Evolutionary conservation across 1,284 basidiomycete genomes (phyloP).

Genomic region (Moesziomyces sp.): DNA sequence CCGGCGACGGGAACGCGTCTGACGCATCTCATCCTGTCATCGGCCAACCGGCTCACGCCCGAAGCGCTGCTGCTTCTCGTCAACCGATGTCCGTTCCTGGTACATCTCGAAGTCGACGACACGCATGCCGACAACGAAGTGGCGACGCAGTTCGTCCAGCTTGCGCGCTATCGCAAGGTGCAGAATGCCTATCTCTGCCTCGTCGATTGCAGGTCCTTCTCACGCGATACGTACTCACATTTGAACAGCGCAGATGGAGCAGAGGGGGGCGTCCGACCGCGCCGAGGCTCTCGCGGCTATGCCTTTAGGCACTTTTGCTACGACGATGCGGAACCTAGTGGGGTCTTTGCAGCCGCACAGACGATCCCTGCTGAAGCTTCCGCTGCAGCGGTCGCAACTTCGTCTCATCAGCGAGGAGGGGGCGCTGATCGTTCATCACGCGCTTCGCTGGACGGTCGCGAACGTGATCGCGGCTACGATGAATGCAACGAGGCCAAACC

Average conservation of each 20-base stretch:
- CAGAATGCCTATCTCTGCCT: slow-evolving; percentile 48
- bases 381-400: too few relatives aligned
- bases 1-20: slow-evolving; percentile 74
- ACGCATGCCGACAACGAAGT: slow-evolving; percentile 47
- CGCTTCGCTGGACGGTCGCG: slow-evolving; percentile 11
- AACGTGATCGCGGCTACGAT: slow-evolving; percentile 24
- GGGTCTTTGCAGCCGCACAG: not conserved
- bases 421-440: not conserved
- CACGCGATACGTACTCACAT: slow-evolving; percentile 31
- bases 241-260: slow-evolving; percentile 19
- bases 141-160: slow-evolving; percentile 47
- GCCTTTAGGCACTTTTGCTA: slow-evolving; percentile 37
- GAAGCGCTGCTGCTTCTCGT: slow-evolving; percentile 44
- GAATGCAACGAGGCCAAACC: slow-evolving; percentile 51
- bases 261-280: slow-evolving; percentile 34
- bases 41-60: slow-evolving; percentile 28
- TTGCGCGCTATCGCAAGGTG: slow-evolving; percentile 40
- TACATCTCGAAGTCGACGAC: slow-evolving; percentile 57
- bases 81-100: slow-evolving; percentile 43
- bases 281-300: slow-evolving; percentile 30
- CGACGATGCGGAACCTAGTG: slow-evolving; percentile 35
- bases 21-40: slow-evolving; percentile 79
- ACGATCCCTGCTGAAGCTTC: not conserved
- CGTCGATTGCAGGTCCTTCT: slow-evolving; percentile 53
- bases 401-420: not conserved